These are phyloP conservation scores for Magnolia officinalis DNA, from an alignment of 164 flowering plant species.

Conservation along the genomic window DNA sequence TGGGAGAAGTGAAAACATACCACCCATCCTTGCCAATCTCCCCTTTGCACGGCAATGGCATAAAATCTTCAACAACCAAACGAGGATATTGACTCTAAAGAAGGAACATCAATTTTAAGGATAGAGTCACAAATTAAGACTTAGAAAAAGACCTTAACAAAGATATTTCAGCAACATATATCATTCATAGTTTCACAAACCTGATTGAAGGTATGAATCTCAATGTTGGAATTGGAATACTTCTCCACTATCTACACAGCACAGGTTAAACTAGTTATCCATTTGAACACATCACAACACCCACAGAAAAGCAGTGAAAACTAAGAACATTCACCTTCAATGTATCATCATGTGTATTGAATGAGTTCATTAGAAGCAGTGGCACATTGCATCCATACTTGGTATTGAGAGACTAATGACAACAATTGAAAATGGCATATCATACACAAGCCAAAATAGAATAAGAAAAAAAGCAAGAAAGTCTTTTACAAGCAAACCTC, in stretches of 20 bases:
- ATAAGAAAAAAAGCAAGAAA: neutral
- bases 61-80: conserved; percentile 72
- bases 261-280: conserved; percentile 6
- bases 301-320: conserved; percentile 1
- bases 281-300: neutral
- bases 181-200: conserved; percentile 30
- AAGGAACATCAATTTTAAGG: conserved; percentile 3
- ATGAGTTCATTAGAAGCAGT: conserved; percentile 87
- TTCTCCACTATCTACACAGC: conserved; percentile 76
- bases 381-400: conserved; percentile 95
- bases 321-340: conserved; percentile 45
- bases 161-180: conserved; percentile 3
- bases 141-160: neutral
- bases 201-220: conserved; percentile 96
- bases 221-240: conserved; percentile 65
- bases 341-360: conserved; percentile 91
- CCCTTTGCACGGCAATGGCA: conserved; percentile 84
- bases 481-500: conserved; percentile 45
- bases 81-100: conserved; percentile 94
- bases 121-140: neutral
- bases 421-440: conserved; percentile 11
- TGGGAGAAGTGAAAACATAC: conserved; percentile 28
- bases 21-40: conserved; percentile 85
- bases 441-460: conserved; percentile 1
- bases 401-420: conserved; percentile 60